Percentiles rank a stretch among this genome's conserved stretches.
phyloP scores from a whole-genome alignment of 2,329 filamentous ascomycete genomes.

The Stemphylium lycopersici region DNA sequence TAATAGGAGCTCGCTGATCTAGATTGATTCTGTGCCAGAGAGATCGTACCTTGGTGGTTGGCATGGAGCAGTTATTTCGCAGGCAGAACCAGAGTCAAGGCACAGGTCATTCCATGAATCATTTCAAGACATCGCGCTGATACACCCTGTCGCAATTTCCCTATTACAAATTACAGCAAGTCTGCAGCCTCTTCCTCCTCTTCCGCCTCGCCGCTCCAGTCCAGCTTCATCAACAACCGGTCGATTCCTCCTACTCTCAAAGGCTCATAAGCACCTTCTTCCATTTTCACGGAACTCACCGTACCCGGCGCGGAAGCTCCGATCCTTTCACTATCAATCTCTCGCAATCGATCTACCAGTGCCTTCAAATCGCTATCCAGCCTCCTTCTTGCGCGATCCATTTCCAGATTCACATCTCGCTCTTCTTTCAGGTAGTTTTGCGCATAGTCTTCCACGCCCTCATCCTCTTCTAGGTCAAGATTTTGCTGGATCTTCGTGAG shows the following conservation, averaged over 20 bases:
- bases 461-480: constrained; percentile 80
- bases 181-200: constrained; percentile 26
- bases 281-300: constrained; percentile 16
- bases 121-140: too few species aligned
- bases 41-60: too few species aligned
- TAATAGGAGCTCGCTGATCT: too few species aligned
- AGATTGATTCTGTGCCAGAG: too few species aligned
- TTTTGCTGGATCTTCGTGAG: constrained; percentile 78
- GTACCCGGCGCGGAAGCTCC: constrained; percentile 31
- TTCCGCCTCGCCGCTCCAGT: constrained; percentile 58
- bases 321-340: constrained; percentile 63
- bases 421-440: constrained; percentile 70
- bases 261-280: constrained; percentile 67
- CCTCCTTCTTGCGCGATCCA: constrained; percentile 67
- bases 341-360: constrained; percentile 61
- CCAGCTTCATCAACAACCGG: constrained; percentile 87
- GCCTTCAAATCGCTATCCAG: constrained; percentile 72
- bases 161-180: constrained; percentile 11
- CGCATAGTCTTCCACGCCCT: constrained; percentile 70
- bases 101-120: too few species aligned
- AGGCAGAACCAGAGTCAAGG: too few species aligned
- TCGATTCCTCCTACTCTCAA: constrained; percentile 80
- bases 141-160: background rate
- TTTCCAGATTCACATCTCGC: constrained; percentile 66
- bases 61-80: too few species aligned